phyloP scores from a whole-genome alignment of 2,329 filamentous ascomycete genomes.

The Pyricularia grisea region DNA sequence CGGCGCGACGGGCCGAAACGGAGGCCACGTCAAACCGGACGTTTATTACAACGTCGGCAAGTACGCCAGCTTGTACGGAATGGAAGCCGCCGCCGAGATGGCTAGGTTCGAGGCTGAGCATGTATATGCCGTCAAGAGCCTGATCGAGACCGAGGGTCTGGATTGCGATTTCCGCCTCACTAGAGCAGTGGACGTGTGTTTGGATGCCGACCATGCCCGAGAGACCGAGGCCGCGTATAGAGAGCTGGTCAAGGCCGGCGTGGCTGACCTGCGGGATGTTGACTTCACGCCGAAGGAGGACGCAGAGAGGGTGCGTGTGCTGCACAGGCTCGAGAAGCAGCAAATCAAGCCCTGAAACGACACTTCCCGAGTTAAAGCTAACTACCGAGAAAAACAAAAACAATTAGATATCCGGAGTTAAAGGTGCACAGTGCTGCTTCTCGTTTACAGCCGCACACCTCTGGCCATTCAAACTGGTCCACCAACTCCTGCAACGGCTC shows the following conservation, averaged over 20 bases:
- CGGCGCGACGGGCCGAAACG: constrained; percentile 44
- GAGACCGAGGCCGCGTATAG: constrained; percentile 19
- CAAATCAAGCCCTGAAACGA: neutral
- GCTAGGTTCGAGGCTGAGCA: constrained; percentile 19
- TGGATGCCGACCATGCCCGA: constrained; percentile 15
- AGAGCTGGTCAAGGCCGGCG: constrained; percentile 17
- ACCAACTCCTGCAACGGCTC: constrained; percentile 5
- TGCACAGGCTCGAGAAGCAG: neutral
- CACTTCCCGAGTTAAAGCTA: constrained; percentile 12
- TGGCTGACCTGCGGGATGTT: constrained; percentile 18
- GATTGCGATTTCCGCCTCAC: constrained; percentile 35
- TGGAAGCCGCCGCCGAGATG: constrained; percentile 19
- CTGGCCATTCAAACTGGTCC: constrained; percentile 23
- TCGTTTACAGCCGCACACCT: constrained; percentile 19
- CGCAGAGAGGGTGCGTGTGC: neutral
- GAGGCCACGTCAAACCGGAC: constrained; percentile 36
- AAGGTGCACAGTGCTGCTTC: constrained; percentile 23
- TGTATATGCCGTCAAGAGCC: constrained; percentile 21
- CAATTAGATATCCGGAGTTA: constrained; percentile 21
- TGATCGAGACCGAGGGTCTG: constrained; percentile 25
- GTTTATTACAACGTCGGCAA: neutral
- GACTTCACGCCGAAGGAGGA: constrained; percentile 13
- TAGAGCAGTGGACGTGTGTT: constrained; percentile 27
- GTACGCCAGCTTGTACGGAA: constrained; percentile 11
- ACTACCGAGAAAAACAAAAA: constrained; percentile 14